These are phyloP conservation scores for Hibiscus trionum DNA, from an alignment of 345 rosid species.

Conservation along the genomic window DNA sequence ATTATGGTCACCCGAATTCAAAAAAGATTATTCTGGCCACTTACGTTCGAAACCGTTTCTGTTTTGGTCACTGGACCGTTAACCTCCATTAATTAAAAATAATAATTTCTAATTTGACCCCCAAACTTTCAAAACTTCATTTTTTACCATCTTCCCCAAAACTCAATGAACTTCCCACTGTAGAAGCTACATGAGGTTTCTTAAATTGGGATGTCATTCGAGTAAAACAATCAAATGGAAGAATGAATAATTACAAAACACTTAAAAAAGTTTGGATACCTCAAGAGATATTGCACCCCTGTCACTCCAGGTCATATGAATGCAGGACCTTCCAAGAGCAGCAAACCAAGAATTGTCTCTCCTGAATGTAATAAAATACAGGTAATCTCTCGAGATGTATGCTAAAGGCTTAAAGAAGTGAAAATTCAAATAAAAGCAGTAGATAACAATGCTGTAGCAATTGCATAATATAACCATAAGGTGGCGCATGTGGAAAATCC, in stretches of 20 bases:
- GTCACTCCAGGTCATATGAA: conserved; percentile 91
- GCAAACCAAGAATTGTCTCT: conserved; percentile 97
- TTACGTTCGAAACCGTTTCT: too few relatives aligned
- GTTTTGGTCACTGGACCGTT: too few relatives aligned
- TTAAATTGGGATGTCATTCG: background rate
- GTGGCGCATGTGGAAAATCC: background rate
- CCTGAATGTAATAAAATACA: conserved; percentile 33
- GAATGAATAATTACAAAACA: background rate
- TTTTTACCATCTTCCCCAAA: too few relatives aligned
- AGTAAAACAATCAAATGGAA: background rate
- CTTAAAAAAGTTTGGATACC: conserved; percentile 30
- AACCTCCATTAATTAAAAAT: too few relatives aligned
- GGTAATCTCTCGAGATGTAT: background rate
- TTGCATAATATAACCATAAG: background rate
- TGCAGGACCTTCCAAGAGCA: conserved; percentile 75
- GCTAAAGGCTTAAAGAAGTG: background rate
- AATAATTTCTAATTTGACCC: too few relatives aligned
- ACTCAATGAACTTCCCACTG: too few relatives aligned
- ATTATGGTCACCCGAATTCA: too few relatives aligned
- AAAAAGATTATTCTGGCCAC: too few relatives aligned
- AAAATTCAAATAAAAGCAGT: background rate
- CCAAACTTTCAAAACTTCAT: too few relatives aligned
- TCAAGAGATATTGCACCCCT: conserved; percentile 89
- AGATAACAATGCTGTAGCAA: background rate
- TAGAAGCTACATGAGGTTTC: background rate